These are phyloP conservation scores for Luffa acutangula DNA, from an alignment of 306 rosid species.

Conservation along the genomic window DNA sequence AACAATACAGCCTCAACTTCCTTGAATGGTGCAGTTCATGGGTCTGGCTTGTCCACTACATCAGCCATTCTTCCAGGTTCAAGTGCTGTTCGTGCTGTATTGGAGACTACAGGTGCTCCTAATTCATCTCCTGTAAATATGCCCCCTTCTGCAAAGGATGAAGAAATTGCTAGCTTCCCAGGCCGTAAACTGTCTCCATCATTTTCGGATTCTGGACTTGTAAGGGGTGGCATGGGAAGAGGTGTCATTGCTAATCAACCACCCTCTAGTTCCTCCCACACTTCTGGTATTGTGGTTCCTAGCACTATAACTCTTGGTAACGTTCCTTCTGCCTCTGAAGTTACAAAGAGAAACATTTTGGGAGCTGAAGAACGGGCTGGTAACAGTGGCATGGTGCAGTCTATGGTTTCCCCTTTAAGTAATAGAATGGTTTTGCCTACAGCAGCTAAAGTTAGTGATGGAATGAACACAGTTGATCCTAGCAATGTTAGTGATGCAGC, in stretches of 20 bases:
- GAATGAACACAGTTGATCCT: constrained; percentile 52
- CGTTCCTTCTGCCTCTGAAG: constrained; percentile 57
- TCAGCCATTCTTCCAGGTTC: constrained; percentile 38
- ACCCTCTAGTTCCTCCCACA: constrained; percentile 44
- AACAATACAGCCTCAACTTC: constrained; percentile 41
- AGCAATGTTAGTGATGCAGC: constrained; percentile 48
- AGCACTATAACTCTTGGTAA: constrained; percentile 50
- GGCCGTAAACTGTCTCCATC: constrained; percentile 81
- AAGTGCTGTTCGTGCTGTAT: constrained; percentile 35
- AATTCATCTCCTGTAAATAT: constrained; percentile 44
- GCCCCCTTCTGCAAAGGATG: constrained; percentile 62
- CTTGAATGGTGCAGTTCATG: constrained; percentile 39
- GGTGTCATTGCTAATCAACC: constrained; percentile 57
- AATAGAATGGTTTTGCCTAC: constrained; percentile 60
- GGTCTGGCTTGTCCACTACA: constrained; percentile 37
- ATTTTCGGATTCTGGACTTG: constrained; percentile 63
- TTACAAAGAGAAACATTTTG: constrained; percentile 64
- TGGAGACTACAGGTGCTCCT: constrained; percentile 40
- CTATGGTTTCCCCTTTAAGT: constrained; percentile 62
- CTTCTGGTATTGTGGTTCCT: constrained; percentile 52
- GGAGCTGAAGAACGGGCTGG: constrained; percentile 81
- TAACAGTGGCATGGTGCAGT: constrained; percentile 62
- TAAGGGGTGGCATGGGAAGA: constrained; percentile 47
- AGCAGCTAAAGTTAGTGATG: constrained; percentile 60
- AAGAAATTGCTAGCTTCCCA: constrained; percentile 59